Evolutionary conservation across 2,329 filamentous ascomycete genomes (phyloP).

Genomic region (Pestalotiopsis sp.): DNA sequence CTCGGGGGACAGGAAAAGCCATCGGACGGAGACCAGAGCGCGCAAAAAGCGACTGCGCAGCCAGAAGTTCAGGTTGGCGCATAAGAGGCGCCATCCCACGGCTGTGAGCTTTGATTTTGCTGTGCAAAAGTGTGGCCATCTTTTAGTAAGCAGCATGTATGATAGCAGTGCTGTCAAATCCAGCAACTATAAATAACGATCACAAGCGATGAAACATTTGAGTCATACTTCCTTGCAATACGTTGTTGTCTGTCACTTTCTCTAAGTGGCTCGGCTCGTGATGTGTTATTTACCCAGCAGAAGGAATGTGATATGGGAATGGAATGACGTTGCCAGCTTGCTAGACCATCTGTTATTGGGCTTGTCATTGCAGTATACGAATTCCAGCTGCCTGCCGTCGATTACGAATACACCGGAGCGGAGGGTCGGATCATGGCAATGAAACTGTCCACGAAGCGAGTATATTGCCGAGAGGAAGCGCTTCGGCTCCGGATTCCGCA

Average conservation of each 20-base stretch:
- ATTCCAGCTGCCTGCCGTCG: too few relatives aligned
- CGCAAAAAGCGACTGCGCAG: neutral
- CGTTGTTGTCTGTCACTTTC: too few relatives aligned
- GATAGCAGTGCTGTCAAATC: neutral
- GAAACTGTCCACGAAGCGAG: neutral
- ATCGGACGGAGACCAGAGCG: neutral
- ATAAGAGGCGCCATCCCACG: neutral
- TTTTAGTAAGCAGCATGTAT: neutral
- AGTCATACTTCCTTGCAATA: neutral
- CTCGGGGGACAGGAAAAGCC: conserved; percentile 29
- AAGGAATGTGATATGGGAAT: too few relatives aligned
- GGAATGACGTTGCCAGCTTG: too few relatives aligned
- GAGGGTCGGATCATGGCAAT: neutral
- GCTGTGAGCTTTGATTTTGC: too few relatives aligned
- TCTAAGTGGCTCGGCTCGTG: too few relatives aligned
- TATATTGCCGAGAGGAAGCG: neutral
- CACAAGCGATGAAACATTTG: neutral
- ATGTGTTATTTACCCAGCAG: too few relatives aligned
- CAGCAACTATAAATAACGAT: neutral
- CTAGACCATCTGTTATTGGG: too few relatives aligned
- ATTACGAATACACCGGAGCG: neutral
- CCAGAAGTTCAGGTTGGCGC: neutral
- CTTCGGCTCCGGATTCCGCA: neutral
- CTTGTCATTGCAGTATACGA: too few relatives aligned
- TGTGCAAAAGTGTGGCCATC: neutral